Conservation (phyloP, 768 basidiomycete species). For the Paxillus rubicundulus region DNA sequence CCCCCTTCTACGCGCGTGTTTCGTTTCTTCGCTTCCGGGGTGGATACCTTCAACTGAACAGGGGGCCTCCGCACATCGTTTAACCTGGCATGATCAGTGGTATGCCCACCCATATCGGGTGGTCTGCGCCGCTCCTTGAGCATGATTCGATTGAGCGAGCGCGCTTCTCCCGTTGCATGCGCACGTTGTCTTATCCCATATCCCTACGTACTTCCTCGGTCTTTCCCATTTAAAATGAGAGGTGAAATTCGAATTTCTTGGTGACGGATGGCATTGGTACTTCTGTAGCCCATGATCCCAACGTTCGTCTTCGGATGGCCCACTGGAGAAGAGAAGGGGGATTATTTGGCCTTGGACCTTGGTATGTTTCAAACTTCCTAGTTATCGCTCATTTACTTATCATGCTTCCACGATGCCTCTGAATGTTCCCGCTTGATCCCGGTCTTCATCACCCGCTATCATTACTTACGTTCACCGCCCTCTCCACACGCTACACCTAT, state of each 20-base stretch:
- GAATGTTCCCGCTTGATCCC: not conserved
- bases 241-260: not conserved
- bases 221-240: too few relatives aligned
- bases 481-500: not conserved
- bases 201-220: constrained; percentile 2
- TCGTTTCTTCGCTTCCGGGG: constrained; percentile 1
- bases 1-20: constrained; percentile 4
- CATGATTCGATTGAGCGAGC: too few relatives aligned
- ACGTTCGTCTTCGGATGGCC: constrained; percentile 98
- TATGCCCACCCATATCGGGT: not conserved
- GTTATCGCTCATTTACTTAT: too few relatives aligned
- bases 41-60: not conserved
- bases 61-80: not conserved
- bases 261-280: constrained; percentile 11
- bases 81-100: too few relatives aligned
- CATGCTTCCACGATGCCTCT: not conserved
- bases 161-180: not conserved
- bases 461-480: not conserved
- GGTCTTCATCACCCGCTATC: constrained; percentile 1
- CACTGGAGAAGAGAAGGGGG: constrained; percentile 81
- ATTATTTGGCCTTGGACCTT: constrained; percentile 87
- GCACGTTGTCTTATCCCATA: not conserved
- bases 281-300: constrained; percentile 85
- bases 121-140: not conserved
- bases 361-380: constrained; percentile 44